Base-by-base conservation (phyloP, 2,329 filamentous ascomycete species). In the Macroventuria anomochaeta region DNA sequence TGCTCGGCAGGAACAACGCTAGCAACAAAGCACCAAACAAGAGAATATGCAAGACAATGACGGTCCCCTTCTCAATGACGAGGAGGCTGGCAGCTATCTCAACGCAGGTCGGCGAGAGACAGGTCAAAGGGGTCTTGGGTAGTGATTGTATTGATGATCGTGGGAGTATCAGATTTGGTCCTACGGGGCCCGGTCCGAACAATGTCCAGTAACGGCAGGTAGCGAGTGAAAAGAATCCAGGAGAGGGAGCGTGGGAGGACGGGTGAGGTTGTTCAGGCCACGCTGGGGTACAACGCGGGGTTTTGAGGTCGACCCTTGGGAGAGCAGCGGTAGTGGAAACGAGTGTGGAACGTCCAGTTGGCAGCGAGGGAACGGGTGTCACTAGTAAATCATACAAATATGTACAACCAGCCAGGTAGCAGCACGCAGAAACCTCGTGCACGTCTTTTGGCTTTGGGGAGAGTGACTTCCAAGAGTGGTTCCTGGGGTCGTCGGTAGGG, bases 311-410 rank as follows among this genome's bases (percentile, higher is more conserved):
- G 51, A 59, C 46, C 21, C 48, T 50, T 58, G 51, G 57, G 42
- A 54, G 46, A 61, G 51, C 53, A 58, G 61, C 52, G 51, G 60
- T 58, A 55, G 61, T 63, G 63, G 65, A 67, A 72, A 64, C 69
- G 68, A 71, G 63, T 62, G 69, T 71, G 63, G 53, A 66, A 66
- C 61, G 61, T 53, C 49, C 59, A 58, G 53, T 58, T 56, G 55
- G 61, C 58, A 57, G 57, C 55, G 58, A 62, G 52, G 59, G 52
- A 58, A 66, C 56, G 60, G 62, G 65, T 66, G 65, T 65, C 62
- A 70, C 51, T 54, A 54, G 51, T 49, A 44, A 36, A 49, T 49
- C 46, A 49, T 49, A 49, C 51, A 44, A 25, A 20, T 34, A 17
- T 53, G 51, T 54, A 49, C 40, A 20, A 54, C 39, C 28, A 40